Percentiles rank a stretch among this genome's conserved stretches.
Conservation (phyloP, 345 rosid species). For the Hibiscus tridactylites region DNA sequence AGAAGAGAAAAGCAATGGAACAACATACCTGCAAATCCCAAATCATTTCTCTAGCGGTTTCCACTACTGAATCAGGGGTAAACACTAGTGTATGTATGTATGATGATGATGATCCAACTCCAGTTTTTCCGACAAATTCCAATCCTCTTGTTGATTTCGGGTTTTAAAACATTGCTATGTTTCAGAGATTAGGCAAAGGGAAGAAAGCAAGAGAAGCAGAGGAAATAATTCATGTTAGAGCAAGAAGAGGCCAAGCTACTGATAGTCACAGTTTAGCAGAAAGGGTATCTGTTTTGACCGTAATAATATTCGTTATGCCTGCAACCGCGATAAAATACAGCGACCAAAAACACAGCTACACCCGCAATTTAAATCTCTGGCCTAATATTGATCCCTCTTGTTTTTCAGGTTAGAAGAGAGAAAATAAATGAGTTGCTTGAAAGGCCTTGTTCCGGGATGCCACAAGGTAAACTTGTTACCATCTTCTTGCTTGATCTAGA, state of each 20-base stretch:
- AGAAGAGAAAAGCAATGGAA: constrained; percentile 19
- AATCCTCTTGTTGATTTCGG: no score
- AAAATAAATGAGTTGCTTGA: constrained; percentile 43
- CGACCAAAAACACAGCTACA: no score
- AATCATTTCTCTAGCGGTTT: constrained; percentile 19
- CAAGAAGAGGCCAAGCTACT: constrained; percentile 41
- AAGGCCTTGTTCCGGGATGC: constrained; percentile 54
- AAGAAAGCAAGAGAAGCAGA: constrained; percentile 28
- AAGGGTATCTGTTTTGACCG: constrained; percentile 23
- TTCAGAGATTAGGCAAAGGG: constrained; percentile 31
- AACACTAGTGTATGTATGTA: constrained; percentile 15
- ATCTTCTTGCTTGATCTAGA: background rate
- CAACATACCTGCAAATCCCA: constrained; percentile 10
- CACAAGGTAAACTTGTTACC: constrained; percentile 28
- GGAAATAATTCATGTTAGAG: constrained; percentile 28
- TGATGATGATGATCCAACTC: background rate
- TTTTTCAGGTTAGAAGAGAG: constrained; percentile 44
- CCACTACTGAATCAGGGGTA: constrained; percentile 2
- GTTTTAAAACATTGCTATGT: background rate
- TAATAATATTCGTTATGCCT: no score
- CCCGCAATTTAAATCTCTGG: no score
- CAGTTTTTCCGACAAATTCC: no score
- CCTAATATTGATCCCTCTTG: background rate
- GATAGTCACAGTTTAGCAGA: constrained; percentile 61
- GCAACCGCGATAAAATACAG: no score